phyloP scores from a whole-genome alignment of 345 rosid species.

The Draba incana region DNA sequence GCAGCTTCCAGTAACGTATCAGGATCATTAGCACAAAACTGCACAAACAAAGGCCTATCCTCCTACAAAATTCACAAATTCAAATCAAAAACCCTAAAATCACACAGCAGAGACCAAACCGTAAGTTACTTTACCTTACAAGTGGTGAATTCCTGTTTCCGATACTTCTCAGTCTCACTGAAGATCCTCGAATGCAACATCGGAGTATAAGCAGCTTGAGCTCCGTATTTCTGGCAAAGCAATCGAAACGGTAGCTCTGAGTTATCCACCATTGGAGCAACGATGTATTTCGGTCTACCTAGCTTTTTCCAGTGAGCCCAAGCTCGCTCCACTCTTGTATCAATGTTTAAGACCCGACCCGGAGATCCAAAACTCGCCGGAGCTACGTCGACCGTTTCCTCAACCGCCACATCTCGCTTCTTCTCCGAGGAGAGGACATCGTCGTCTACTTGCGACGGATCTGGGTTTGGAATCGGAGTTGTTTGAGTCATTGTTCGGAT shows the following conservation, averaged over 20 bases:
- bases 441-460: slow-evolving; percentile 38
- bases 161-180: slow-evolving; percentile 75
- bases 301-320: slow-evolving; percentile 86
- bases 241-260: slow-evolving; percentile 95
- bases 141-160: slow-evolving; percentile 80
- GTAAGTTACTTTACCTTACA: slow-evolving; percentile 55
- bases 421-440: slow-evolving; percentile 45
- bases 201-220: slow-evolving; percentile 89
- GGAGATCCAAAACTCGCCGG: slow-evolving; percentile 38
- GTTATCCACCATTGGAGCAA: slow-evolving; percentile 99
- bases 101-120: neutral
- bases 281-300: slow-evolving; percentile 76
- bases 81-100: slow-evolving; percentile 8
- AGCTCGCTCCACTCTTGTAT: slow-evolving; percentile 60
- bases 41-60: slow-evolving; percentile 93
- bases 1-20: slow-evolving; percentile 80
- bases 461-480: slow-evolving; percentile 29
- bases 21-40: slow-evolving; percentile 96
- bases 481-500: slow-evolving; percentile 41
- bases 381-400: slow-evolving; percentile 30
- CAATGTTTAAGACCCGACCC: slow-evolving; percentile 43
- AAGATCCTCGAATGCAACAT: slow-evolving; percentile 94
- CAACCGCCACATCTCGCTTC: slow-evolving; percentile 18
- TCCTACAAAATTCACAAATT: slow-evolving; percentile 55
- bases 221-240: slow-evolving; percentile 93